A percentile compares a stretch with the other conserved stretches of the same genome.
These are phyloP conservation scores for Adiantum capillusveneris DNA, from an alignment of 75 land plant species.

Conservation along the genomic window DNA sequence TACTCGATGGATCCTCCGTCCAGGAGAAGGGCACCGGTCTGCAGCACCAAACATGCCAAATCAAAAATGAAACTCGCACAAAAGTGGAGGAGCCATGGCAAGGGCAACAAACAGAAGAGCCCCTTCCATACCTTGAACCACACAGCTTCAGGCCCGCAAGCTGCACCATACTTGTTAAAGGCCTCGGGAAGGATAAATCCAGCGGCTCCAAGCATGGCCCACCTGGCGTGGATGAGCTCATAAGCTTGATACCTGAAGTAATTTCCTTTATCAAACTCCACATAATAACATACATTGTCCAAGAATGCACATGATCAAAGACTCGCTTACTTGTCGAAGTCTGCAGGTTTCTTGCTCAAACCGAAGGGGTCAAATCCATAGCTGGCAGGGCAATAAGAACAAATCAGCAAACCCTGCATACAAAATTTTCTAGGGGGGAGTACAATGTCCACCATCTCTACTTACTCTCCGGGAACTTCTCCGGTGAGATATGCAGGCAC, in stretches of 20 bases:
- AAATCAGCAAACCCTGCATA: constrained; percentile 1
- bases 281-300: not conserved
- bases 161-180: constrained; percentile 87
- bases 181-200: constrained; percentile 98
- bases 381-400: constrained; percentile 37
- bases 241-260: constrained; percentile 77
- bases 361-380: constrained; percentile 99
- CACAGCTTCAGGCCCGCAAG: constrained; percentile 95
- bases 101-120: not conserved
- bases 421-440: not conserved
- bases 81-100: not conserved
- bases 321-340: constrained; percentile 77
- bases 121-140: constrained; percentile 88
- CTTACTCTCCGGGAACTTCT: constrained; percentile 99
- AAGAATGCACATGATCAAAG: not conserved
- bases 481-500: constrained; percentile 92
- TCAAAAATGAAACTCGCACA: not conserved
- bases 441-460: not conserved
- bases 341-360: constrained; percentile 88
- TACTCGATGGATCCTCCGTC: constrained; percentile 85
- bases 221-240: constrained; percentile 90
- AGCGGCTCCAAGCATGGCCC: constrained; percentile 99
- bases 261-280: too few species aligned
- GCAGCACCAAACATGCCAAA: constrained; percentile 6
- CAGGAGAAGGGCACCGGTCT: constrained; percentile 96